phyloP scores from a whole-genome alignment of 2,329 filamentous ascomycete species.

The Fusarium compactum region DNA sequence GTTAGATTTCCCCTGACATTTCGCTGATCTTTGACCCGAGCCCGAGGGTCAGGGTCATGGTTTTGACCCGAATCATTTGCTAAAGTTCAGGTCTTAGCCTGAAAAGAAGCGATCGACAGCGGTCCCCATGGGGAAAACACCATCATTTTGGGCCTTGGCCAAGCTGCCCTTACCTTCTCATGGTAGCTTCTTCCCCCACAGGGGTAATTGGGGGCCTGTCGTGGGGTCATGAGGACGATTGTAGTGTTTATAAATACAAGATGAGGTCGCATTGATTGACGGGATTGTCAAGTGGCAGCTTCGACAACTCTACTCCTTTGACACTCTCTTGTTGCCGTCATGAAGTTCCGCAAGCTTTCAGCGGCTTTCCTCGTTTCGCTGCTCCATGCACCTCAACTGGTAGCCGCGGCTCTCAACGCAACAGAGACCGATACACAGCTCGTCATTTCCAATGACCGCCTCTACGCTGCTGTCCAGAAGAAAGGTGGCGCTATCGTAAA shows the following conservation, averaged over 20 bases:
- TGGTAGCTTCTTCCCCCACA: conserved; percentile 41
- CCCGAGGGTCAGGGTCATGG: conserved; percentile 24
- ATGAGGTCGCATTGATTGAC: conserved; percentile 11
- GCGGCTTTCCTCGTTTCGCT: conserved; percentile 35
- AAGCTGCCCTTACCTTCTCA: conserved; percentile 28
- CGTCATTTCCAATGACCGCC: conserved; percentile 55
- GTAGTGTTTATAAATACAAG: conserved; percentile 30
- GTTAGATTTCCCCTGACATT: conserved; percentile 24
- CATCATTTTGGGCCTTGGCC: conserved; percentile 18
- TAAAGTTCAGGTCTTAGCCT: conserved; percentile 31
- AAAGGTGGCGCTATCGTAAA: conserved; percentile 53
- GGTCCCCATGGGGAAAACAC: conserved; percentile 44
- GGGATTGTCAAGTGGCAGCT: conserved; percentile 11
- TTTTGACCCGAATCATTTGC: conserved; percentile 22
- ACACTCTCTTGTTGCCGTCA: conserved; percentile 10
- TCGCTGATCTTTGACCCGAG: conserved; percentile 42
- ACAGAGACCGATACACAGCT: conserved; percentile 52
- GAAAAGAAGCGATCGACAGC: conserved; percentile 36
- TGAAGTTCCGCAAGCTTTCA: conserved; percentile 44
- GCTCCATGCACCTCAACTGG: conserved; percentile 42
- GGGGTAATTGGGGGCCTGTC: conserved; percentile 38
- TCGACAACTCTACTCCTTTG: conserved; percentile 4
- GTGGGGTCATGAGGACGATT: conserved; percentile 31
- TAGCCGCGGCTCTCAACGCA: conserved; percentile 48
- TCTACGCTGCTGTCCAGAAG: conserved; percentile 55